Conservation (phyloP, 495 filamentous ascomycete genomes). For the Margaritispora aquatica region DNA sequence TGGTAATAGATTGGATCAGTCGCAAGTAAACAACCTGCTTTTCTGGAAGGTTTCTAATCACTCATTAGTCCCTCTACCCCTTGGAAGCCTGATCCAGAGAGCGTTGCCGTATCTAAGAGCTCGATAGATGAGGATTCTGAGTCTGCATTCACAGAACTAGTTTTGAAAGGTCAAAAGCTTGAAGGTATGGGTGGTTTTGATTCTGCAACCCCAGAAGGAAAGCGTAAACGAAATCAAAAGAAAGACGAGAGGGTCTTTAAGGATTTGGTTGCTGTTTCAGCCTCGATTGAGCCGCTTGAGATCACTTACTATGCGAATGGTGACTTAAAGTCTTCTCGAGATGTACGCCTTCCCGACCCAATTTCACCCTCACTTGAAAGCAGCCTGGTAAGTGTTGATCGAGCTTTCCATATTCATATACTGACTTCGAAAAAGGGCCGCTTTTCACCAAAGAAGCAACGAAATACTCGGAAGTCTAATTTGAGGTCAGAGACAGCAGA, state of each 20-base stretch:
- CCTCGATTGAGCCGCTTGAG: conserved; percentile 63
- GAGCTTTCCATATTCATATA: not conserved
- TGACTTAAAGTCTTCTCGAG: conserved; percentile 42
- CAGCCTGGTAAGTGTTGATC: conserved; percentile 34
- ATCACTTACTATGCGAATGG: conserved; percentile 56
- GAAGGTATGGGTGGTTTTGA: conserved; percentile 89
- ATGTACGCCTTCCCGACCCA: conserved; percentile 45
- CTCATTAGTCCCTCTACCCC: conserved; percentile 16
- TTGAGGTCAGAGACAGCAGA: conserved; percentile 10
- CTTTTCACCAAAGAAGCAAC: conserved; percentile 17
- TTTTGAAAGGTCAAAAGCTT: too few relatives aligned
- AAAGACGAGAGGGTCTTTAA: conserved; percentile 67
- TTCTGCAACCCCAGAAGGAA: conserved; percentile 69
- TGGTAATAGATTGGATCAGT: conserved; percentile 10
- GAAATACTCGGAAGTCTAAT: conserved; percentile 13
- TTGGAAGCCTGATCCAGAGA: conserved; percentile 7
- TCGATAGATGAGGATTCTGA: conserved; percentile 26
- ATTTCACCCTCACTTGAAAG: conserved; percentile 40
- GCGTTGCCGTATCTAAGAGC: conserved; percentile 24
- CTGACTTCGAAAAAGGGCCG: conserved; percentile 5
- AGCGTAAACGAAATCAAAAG: conserved; percentile 78
- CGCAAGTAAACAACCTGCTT: not conserved
- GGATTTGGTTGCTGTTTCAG: conserved; percentile 63
- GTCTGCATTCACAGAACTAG: conserved; percentile 62
- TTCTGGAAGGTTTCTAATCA: not conserved